These are phyloP conservation scores for Trichoderma afroharzianum DNA, from an alignment of 2,329 filamentous ascomycete genomes.

Conservation along the genomic window DNA sequence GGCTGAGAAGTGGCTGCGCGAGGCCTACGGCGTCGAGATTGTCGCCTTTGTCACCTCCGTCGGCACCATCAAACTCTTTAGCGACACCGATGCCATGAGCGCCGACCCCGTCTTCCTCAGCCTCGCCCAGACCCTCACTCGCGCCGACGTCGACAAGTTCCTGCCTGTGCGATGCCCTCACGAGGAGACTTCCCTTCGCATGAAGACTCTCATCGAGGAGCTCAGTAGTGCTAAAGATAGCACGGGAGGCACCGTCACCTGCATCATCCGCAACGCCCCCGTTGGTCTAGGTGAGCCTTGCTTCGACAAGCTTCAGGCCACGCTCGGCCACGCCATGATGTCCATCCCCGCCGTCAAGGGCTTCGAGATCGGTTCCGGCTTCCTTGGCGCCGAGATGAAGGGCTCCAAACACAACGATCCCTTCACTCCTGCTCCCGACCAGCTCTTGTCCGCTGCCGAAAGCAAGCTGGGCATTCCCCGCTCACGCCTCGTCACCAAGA, in stretches of 20 bases:
- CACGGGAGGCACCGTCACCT: slow-evolving; percentile 93
- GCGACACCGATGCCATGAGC: slow-evolving; percentile 47
- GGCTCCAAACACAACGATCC: slow-evolving; percentile 92
- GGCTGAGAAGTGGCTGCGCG: slow-evolving; percentile 83
- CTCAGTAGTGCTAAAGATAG: no score
- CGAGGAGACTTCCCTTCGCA: slow-evolving; percentile 37
- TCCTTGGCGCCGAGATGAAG: slow-evolving; percentile 78
- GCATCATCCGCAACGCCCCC: slow-evolving; percentile 83
- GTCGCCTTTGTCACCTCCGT: slow-evolving; percentile 86
- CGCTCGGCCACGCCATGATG: slow-evolving; percentile 89
- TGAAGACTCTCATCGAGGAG: slow-evolving; percentile 75
- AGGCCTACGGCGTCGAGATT: slow-evolving; percentile 83
- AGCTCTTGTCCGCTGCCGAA: no score
- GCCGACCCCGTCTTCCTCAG: slow-evolving; percentile 76
- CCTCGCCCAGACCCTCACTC: slow-evolving; percentile 68
- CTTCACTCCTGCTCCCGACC: slow-evolving; percentile 19
- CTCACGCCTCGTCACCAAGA: slow-evolving; percentile 46
- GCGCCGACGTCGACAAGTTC: slow-evolving; percentile 74
- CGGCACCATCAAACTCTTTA: slow-evolving; percentile 50
- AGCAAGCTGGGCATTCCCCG: slow-evolving; percentile 40
- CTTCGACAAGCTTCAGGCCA: slow-evolving; percentile 94
- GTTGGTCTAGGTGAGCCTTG: slow-evolving; percentile 86
- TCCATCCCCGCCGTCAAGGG: slow-evolving; percentile 93
- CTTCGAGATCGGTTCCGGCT: slow-evolving; percentile 93
- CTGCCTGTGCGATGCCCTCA: slow-evolving; percentile 77